These are phyloP conservation scores for Blakeslea trispora DNA, from an alignment of 371 early-diverging fungal genomes.

Conservation along the genomic window DNA sequence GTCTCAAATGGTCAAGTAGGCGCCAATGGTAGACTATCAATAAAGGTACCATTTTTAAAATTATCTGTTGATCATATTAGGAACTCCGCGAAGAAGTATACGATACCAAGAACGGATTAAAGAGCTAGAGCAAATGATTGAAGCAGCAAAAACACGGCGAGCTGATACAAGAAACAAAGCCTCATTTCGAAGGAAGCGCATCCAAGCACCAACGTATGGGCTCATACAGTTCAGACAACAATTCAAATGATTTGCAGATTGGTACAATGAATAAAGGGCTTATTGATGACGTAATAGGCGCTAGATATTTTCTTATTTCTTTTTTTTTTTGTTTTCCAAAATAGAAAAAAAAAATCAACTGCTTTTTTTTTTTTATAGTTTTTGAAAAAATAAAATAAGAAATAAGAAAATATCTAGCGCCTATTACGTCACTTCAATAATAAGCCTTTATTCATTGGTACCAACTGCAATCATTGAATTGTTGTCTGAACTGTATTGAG, in stretches of 20 bases:
- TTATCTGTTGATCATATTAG: slow-evolving; percentile 72
- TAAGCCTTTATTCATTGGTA: not conserved
- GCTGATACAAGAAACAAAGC: slow-evolving; percentile 11
- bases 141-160: slow-evolving; percentile 34
- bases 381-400: not conserved
- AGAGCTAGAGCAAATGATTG: slow-evolving; percentile 73
- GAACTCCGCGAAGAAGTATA: slow-evolving; percentile 41
- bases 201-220: slow-evolving; percentile 22
- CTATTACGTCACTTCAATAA: slow-evolving; percentile 1
- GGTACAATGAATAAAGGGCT: slow-evolving; percentile 6
- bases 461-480: slow-evolving; percentile 33
- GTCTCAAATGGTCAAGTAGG: slow-evolving; percentile 27
- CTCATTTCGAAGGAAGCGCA: not conserved
- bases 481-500: slow-evolving; percentile 33
- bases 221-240: slow-evolving; percentile 35
- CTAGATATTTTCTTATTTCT: not conserved
- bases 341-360: too few species aligned
- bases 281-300: not conserved
- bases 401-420: too few species aligned
- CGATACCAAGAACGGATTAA: slow-evolving; percentile 39
- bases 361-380: not conserved
- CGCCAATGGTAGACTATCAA: slow-evolving; percentile 61
- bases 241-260: slow-evolving; percentile 32
- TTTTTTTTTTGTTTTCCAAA: too few species aligned
- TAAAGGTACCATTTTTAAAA: slow-evolving; percentile 87